A percentile compares a stretch with the other conserved stretches of the same genome.
phyloP scores from a whole-genome alignment of 257 asterid species.

The Fraxinus excelsior region DNA sequence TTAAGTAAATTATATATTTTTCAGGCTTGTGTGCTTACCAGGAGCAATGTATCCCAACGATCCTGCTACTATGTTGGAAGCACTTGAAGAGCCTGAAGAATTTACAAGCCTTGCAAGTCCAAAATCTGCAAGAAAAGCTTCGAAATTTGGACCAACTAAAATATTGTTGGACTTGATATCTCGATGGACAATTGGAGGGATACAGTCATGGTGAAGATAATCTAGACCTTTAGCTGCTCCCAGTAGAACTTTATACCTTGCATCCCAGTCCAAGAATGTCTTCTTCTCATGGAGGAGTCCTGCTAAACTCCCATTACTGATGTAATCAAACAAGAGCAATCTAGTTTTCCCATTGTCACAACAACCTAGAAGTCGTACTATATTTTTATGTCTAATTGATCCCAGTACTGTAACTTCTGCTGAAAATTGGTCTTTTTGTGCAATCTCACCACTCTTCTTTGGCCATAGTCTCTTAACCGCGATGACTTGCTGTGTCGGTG shows the following conservation, averaged over 20 bases:
- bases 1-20: background rate
- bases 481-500: conserved; percentile 45
- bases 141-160: conserved; percentile 60
- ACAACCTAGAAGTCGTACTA: conserved; percentile 72
- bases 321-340: conserved; percentile 66
- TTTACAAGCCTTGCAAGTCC: conserved; percentile 66
- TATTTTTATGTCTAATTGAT: conserved; percentile 69
- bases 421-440: conserved; percentile 63
- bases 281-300: conserved; percentile 60
- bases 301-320: conserved; percentile 69
- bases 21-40: conserved; percentile 41
- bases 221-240: conserved; percentile 78
- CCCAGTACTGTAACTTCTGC: conserved; percentile 71
- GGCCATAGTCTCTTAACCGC: conserved; percentile 74
- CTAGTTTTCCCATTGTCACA: conserved; percentile 73
- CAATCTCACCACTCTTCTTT: conserved; percentile 49
- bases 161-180: conserved; percentile 76
- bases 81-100: conserved; percentile 48
- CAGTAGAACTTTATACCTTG: conserved; percentile 62
- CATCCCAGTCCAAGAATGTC: conserved; percentile 58
- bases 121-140: conserved; percentile 76
- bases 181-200: conserved; percentile 71
- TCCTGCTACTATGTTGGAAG: conserved; percentile 57
- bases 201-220: conserved; percentile 79
- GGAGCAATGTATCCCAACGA: conserved; percentile 83